Evolutionary conservation across 371 early-diverging fungal species (phyloP).

Genomic region (Basidiobolus meristosporus): DNA sequence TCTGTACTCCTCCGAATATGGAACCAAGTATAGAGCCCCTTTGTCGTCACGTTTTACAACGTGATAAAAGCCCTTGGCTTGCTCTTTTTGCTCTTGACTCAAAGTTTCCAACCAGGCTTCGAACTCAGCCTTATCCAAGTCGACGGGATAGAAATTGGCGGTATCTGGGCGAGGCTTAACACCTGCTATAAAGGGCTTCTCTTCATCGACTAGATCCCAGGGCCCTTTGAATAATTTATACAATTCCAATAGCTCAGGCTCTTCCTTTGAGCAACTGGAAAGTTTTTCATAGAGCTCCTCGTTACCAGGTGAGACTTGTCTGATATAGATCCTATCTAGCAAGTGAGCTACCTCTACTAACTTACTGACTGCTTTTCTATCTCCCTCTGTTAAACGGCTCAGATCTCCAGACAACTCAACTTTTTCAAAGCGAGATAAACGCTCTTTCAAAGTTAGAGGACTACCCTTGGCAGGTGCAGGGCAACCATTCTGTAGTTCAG

Average conservation of each 20-base stretch:
- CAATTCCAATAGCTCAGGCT: slow-evolving; percentile 14
- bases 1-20: slow-evolving; percentile 38
- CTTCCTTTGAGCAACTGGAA: slow-evolving; percentile 16
- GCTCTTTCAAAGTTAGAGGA: too few relatives aligned
- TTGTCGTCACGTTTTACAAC: slow-evolving; percentile 21
- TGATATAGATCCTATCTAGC: slow-evolving; percentile 38
- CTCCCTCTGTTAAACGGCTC: too few relatives aligned
- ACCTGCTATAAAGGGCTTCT: slow-evolving; percentile 32
- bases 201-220: slow-evolving; percentile 38
- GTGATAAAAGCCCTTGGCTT: slow-evolving; percentile 53
- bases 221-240: slow-evolving; percentile 56
- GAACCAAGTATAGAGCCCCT: slow-evolving; percentile 15
- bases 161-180: slow-evolving; percentile 36
- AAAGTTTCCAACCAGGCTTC: slow-evolving; percentile 29
- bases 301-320: slow-evolving; percentile 54
- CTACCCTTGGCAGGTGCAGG: too few relatives aligned
- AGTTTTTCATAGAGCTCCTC: slow-evolving; percentile 30
- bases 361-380: too few relatives aligned
- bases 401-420: too few relatives aligned
- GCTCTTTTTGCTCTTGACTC: slow-evolving; percentile 15
- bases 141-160: slow-evolving; percentile 60
- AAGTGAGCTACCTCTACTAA: slow-evolving; percentile 38
- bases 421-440: too few relatives aligned
- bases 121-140: slow-evolving; percentile 50
- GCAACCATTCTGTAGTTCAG: too few relatives aligned